Evolutionary conservation across 495 filamentous ascomycete species (phyloP), one percentile per base, ranked within the genome.

Genomic region (Aspergillus olivimuriae): DNA sequence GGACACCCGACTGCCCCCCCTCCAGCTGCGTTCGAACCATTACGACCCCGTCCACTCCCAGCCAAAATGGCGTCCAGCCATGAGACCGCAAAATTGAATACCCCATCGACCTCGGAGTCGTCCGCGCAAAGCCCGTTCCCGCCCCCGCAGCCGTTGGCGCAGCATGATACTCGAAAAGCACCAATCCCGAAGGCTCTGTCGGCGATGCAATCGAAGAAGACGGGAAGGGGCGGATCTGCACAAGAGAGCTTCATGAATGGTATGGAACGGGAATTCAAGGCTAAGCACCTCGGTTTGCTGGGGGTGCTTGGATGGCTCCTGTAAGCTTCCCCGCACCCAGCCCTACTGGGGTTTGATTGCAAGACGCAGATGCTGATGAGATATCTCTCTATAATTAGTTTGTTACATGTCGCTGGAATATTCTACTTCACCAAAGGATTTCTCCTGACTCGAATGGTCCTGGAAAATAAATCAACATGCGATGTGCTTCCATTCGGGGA

Each of bases 341-440:
- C 20, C 36, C 24, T 12, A 22, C 15, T 37, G 3, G 18, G 18
- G 19, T n/a, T n/a, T n/a, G n/a, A n/a, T n/a, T n/a, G n/a, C n/a
- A 34, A 24, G 4, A 20, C 34, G 17, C 26, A 23, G 41, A 31
- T 34, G 16, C 22, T 34, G 24, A 44, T 33, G 18, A n/a, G n/a
- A n/a, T n/a, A n/a, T n/a, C n/a, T n/a, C 2, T 15, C 12, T 23
- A 10, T 14, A 10, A 18, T 4, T 52, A 84, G 81, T 39, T 65
- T 79, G 50, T 68, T 96, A 17, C 91, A 97, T 57, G 68, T 75
- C 47, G 72, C 83, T 20, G 92, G 89, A 22, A 84, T 97, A 48
- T 87, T 83, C 53, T 84, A 94, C 57, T 98, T 98, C 66, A 91
- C 88, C 43, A 88, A 86, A 61, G 92, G 92, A n/a, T 98, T 98